phyloP scores from a whole-genome alignment of 108 stramenopile genomes.

The Stephanodiscus minutulus region DNA sequence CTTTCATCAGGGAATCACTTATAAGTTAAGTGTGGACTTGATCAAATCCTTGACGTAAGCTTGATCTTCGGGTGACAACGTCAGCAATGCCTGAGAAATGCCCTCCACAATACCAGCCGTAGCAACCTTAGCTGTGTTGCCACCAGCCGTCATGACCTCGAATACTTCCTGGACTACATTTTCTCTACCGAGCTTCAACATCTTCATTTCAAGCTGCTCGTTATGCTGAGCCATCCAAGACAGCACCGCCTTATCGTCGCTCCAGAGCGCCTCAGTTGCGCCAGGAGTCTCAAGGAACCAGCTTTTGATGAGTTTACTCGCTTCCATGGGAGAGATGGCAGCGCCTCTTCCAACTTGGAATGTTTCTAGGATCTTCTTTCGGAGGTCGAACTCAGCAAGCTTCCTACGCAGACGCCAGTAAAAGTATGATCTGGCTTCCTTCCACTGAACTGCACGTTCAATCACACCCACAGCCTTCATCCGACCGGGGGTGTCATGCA shows the following conservation, averaged over 20 bases:
- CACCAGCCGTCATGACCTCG: conserved; percentile 83
- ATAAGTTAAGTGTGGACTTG: conserved; percentile 43
- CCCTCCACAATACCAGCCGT: conserved; percentile 88
- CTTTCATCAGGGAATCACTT: background rate
- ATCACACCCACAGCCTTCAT: conserved; percentile 99
- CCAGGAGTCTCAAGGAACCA: conserved; percentile 79
- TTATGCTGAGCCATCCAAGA: conserved; percentile 85
- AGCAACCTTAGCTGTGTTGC: conserved; percentile 78
- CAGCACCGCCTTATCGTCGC: conserved; percentile 81
- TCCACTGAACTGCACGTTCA: conserved; percentile 92
- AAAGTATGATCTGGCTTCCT: conserved; percentile 86
- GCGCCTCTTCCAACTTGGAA: conserved; percentile 80
- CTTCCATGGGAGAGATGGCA: conserved; percentile 68
- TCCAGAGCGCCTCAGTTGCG: conserved; percentile 66
- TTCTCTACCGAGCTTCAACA: conserved; percentile 66
- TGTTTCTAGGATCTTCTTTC: conserved; percentile 83
- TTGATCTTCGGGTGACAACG: conserved; percentile 71
- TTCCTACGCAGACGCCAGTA: conserved; percentile 97
- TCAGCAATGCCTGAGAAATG: conserved; percentile 60
- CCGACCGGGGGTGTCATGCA: conserved; percentile 99
- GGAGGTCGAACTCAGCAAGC: conserved; percentile 94
- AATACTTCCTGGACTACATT: conserved; percentile 82
- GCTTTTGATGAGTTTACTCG: conserved; percentile 72
- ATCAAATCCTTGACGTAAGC: conserved; percentile 55
- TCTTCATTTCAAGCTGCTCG: conserved; percentile 70